phyloP scores from a whole-genome alignment of 371 early-diverging fungal species.

The Rhizopus arrhizus region DNA sequence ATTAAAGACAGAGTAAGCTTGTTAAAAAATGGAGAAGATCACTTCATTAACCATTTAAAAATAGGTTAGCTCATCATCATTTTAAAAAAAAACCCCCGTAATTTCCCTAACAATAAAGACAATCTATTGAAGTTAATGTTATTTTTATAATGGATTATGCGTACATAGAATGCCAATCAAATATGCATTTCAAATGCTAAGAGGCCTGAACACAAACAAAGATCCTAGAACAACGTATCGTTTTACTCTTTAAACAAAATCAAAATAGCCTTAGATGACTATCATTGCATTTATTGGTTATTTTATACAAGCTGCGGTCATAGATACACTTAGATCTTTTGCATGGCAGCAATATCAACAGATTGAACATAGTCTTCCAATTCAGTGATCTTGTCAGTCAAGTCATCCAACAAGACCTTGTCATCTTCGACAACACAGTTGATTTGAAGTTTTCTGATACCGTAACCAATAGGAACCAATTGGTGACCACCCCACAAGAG shows the following conservation, averaged over 20 bases:
- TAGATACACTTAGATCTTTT: constrained; percentile 78
- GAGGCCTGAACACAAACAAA: no score
- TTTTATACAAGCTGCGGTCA: background rate
- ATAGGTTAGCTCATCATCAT: constrained; percentile 30
- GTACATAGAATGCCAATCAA: no score
- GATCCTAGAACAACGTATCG: no score
- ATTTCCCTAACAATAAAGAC: no score
- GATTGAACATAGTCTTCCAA: constrained; percentile 91
- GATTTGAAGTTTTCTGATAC: constrained; percentile 83
- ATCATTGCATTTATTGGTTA: no score
- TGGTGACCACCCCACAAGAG: constrained; percentile 87
- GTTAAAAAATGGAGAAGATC: no score
- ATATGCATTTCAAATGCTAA: no score
- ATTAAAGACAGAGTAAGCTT: constrained; percentile 58
- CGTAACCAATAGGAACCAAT: constrained; percentile 73
- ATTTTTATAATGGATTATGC: no score
- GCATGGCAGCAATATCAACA: constrained; percentile 91
- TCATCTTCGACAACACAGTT: constrained; percentile 92
- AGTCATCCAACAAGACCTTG: constrained; percentile 75
- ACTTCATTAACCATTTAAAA: no score
- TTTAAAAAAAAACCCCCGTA: constrained; percentile 10
- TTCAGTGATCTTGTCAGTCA: constrained; percentile 75
- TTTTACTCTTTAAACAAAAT: no score
- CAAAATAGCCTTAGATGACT: no score
- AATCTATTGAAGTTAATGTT: no score